Evolutionary conservation across 306 rosid species (phyloP).

Genomic region (Citrullus colocynthis): DNA sequence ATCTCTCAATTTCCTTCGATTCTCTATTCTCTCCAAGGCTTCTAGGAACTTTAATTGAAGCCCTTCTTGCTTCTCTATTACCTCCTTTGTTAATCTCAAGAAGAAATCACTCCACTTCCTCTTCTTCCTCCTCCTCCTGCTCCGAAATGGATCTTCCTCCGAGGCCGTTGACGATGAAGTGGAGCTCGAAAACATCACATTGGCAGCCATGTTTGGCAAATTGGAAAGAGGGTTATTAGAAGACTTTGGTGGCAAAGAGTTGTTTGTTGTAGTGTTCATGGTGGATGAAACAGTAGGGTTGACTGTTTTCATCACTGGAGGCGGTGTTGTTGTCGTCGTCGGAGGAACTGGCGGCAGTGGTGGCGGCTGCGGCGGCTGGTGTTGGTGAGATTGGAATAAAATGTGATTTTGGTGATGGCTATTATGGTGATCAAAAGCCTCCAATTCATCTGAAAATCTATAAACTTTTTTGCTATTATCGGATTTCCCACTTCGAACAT

Average conservation of each 20-base stretch:
- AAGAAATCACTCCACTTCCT: conserved; percentile 90
- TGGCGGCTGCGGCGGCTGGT: background rate
- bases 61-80: conserved; percentile 68
- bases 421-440: conserved; percentile 45
- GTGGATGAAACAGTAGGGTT: background rate
- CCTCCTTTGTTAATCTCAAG: conserved; percentile 61
- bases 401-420: conserved; percentile 7
- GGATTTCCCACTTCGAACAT: conserved; percentile 73
- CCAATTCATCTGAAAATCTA: conserved; percentile 67
- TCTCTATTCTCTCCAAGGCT: conserved; percentile 66
- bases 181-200: conserved; percentile 37
- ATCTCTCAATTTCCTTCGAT: conserved; percentile 44
- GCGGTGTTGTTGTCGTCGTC: background rate
- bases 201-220: conserved; percentile 16
- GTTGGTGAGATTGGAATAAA: conserved; percentile 17
- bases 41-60: conserved; percentile 66
- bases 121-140: conserved; percentile 37
- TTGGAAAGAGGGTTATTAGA: conserved; percentile 8
- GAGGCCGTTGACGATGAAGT: conserved; percentile 62
- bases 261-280: conserved; percentile 29
- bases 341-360: background rate
- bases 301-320: background rate
- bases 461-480: conserved; percentile 55
- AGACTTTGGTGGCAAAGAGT: conserved; percentile 6
- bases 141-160: conserved; percentile 29